These are phyloP conservation scores for Durusdinium trenchii DNA, from an alignment of 73 alveolate genomes.

Conservation along the genomic window DNA sequence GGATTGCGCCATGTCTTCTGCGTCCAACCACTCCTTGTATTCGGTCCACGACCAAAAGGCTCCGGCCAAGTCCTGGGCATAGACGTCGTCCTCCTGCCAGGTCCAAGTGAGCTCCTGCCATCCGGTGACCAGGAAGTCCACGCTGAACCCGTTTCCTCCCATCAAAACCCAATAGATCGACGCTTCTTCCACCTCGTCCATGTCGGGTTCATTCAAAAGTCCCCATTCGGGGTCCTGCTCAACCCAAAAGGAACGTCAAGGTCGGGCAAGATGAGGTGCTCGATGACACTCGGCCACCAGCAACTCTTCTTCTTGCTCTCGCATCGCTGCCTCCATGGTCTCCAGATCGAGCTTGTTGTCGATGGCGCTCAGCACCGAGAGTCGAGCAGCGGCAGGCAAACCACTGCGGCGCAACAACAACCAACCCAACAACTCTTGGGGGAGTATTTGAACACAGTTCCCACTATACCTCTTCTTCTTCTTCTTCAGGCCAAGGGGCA, in stretches of 20 bases:
- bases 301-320: constrained; percentile 20
- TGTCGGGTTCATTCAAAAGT: not conserved
- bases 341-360: not conserved
- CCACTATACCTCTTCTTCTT: not conserved
- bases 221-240: not conserved
- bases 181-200: not conserved
- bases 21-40: constrained; percentile 18
- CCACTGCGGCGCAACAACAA: not conserved
- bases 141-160: not conserved
- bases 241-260: constrained; percentile 22
- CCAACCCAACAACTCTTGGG: not conserved
- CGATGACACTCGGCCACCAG: not conserved
- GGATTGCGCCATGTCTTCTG: not conserved
- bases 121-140: not conserved
- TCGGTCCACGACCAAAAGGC: constrained; percentile 19
- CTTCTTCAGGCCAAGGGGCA: not conserved
- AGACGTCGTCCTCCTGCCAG: constrained; percentile 24
- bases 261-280: not conserved
- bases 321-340: not conserved
- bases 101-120: not conserved
- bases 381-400: not conserved
- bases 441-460: not conserved
- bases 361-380: not conserved
- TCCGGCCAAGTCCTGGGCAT: not conserved
- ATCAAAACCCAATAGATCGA: not conserved